A percentile compares a stretch with the other conserved stretches of the same genome.
These are phyloP conservation scores for Sanchytrium tribonematis DNA, from an alignment of 371 early-diverging fungal genomes.

Conservation along the genomic window DNA sequence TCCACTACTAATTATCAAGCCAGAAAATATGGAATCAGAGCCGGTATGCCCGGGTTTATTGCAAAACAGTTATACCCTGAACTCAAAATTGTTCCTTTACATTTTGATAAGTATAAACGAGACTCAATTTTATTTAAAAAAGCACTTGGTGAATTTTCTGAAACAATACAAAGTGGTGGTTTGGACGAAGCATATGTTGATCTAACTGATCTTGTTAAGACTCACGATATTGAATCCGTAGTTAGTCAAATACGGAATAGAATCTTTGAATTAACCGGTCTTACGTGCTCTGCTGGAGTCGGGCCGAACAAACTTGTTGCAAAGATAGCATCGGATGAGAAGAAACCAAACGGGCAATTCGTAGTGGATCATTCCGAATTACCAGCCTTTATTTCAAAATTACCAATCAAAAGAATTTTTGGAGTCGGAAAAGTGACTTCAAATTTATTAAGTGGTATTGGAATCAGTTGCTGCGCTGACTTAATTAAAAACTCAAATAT, in stretches of 20 bases:
- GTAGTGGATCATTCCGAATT: no score
- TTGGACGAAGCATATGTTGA: conserved; percentile 20
- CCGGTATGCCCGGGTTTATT: conserved; percentile 37
- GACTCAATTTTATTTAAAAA: conserved; percentile 19
- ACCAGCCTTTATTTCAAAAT: no score
- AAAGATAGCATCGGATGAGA: conserved; percentile 19
- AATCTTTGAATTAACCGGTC: conserved; percentile 20
- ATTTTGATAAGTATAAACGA: conserved; percentile 24
- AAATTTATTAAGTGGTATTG: no score
- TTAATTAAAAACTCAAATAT: no score
- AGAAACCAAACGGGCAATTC: no score
- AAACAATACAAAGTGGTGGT: not conserved
- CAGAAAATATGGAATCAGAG: conserved; percentile 28
- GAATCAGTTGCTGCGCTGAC: no score
- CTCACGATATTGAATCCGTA: conserved; percentile 15
- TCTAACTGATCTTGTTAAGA: conserved; percentile 21
- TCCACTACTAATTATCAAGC: conserved; percentile 38
- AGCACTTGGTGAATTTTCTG: conserved; percentile 10
- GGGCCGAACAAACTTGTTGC: conserved; percentile 28
- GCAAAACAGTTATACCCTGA: conserved; percentile 30
- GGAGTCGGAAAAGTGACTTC: no score
- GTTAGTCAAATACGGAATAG: conserved; percentile 23
- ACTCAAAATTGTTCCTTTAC: conserved; percentile 20
- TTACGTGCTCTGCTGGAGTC: conserved; percentile 36
- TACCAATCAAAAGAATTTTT: no score